Conservation (phyloP, 1,139 yeast genomes). For the Saccharomycopsis crataegensis region DNA sequence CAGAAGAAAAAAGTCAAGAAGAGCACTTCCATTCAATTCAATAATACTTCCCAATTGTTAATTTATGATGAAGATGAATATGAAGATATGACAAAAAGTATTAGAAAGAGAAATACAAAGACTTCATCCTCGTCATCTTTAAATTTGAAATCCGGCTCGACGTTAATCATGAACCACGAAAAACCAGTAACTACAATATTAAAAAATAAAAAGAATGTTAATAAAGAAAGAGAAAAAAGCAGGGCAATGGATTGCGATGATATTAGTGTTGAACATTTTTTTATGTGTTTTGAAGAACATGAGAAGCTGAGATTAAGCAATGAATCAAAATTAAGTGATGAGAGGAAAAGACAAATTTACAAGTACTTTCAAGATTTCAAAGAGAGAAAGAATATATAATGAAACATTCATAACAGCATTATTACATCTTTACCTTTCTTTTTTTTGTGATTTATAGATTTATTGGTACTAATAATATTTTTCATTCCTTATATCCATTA, state of each 20-base stretch:
- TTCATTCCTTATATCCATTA: background rate
- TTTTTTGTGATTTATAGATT: background rate
- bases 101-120: background rate
- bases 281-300: constrained; percentile 27
- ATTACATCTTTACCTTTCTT: no score
- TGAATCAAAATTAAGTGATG: constrained; percentile 25
- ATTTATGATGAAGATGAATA: constrained; percentile 13
- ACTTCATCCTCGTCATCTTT: background rate
- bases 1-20: background rate
- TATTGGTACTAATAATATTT: background rate
- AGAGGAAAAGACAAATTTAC: constrained; percentile 27
- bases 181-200: constrained; percentile 24
- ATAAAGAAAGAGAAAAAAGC: constrained; percentile 26
- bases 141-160: background rate
- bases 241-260: constrained; percentile 28
- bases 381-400: background rate
- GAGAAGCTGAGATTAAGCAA: constrained; percentile 27
- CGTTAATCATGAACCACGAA: no score
- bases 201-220: constrained; percentile 27
- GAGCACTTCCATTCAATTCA: constrained; percentile 12
- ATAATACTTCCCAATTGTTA: constrained; percentile 12
- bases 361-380: constrained; percentile 24
- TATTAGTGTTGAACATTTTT: constrained; percentile 28
- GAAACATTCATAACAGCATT: background rate
- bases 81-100: background rate